Evolutionary conservation across 305 asterid genomes (phyloP), one percentile per base, ranked within the genome.

Genomic region (Plantago rigida): DNA sequence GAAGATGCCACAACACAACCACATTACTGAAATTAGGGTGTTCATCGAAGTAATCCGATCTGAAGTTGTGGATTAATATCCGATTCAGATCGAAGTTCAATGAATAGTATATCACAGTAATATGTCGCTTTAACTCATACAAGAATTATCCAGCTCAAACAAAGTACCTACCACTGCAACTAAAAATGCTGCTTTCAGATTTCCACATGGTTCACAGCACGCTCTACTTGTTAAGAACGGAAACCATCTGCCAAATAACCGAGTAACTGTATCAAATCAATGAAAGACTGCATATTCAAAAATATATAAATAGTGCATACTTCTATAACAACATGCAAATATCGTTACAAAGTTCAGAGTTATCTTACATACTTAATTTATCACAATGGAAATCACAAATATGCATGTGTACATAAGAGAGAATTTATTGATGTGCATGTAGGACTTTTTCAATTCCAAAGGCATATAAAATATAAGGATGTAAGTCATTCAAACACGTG

Each of bases 121-220:
- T 8, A 8, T 36, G 44, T 1, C 9, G 44, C 44, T 7, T 36
- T 6, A 36, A 36, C 44, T 6, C 44, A 34, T 34, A 36, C 12
- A 36, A 36, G 44, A 36, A 36, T 36, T 36, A 36, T 71, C 55
- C 69, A 36, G 53, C 13, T 56, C 22, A 56, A 57, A 69, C 47
- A 12, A 79, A 55, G 66, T 65, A 78, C 96, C 87, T 77, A 93
- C 99, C 97, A 93, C 99, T 64, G 99, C 97, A 78, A 87, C 80
- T 78, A 93, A 81, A 79, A 93, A 93, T 49, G 99, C 99, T 63
- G 97, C 99, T 79, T 93, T 93, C 75, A 93, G 97, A 78, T 93
- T 87, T 77, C 86, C 99, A 79, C 97, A 93, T 47, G 99, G 85
- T 78, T 84, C 97, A 70, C 99, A 93, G 73, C 99, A 93, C 73